Evolutionary conservation across 2,329 filamentous ascomycete genomes (phyloP).

Genomic region (Hirsutella thompsonii): DNA sequence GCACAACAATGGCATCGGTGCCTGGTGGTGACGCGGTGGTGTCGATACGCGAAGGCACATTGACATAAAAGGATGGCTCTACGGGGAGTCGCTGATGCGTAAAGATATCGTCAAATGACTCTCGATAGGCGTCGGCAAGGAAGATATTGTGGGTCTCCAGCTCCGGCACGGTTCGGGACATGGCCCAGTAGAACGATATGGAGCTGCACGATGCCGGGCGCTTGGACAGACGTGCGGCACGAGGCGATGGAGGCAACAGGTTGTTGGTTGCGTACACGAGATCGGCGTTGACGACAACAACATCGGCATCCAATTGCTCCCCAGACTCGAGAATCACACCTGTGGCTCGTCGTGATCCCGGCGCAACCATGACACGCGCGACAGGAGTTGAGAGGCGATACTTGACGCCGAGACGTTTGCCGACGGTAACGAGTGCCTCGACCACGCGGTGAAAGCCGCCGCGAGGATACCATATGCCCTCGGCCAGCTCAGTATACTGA

Average conservation of each 20-base stretch:
- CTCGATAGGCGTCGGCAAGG: slow-evolving; percentile 57
- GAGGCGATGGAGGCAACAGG: slow-evolving; percentile 40
- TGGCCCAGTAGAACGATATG: slow-evolving; percentile 67
- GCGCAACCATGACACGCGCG: slow-evolving; percentile 33
- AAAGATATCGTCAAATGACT: slow-evolving; percentile 68
- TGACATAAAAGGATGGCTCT: slow-evolving; percentile 65
- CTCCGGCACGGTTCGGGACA: slow-evolving; percentile 46
- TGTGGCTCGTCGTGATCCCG: slow-evolving; percentile 10
- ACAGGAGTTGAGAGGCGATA: slow-evolving; percentile 50
- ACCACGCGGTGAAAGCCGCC: slow-evolving; percentile 59
- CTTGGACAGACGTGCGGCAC: slow-evolving; percentile 26
- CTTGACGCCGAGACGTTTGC: slow-evolving; percentile 45
- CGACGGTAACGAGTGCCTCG: slow-evolving; percentile 49
- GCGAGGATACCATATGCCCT: slow-evolving; percentile 65
- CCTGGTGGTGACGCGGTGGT: slow-evolving; percentile 51
- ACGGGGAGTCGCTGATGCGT: slow-evolving; percentile 52
- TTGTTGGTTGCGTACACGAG: slow-evolving; percentile 64
- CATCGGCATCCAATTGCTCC: slow-evolving; percentile 46
- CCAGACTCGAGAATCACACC: slow-evolving; percentile 48
- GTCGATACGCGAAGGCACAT: slow-evolving; percentile 60
- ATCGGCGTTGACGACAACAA: slow-evolving; percentile 61
- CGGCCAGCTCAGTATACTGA: slow-evolving; percentile 27
- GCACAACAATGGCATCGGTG: slow-evolving; percentile 53
- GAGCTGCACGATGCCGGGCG: slow-evolving; percentile 51
- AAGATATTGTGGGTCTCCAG: slow-evolving; percentile 66